Base-by-base conservation (phyloP, 164 flowering plant genomes). In the Taxillus chinensis region DNA sequence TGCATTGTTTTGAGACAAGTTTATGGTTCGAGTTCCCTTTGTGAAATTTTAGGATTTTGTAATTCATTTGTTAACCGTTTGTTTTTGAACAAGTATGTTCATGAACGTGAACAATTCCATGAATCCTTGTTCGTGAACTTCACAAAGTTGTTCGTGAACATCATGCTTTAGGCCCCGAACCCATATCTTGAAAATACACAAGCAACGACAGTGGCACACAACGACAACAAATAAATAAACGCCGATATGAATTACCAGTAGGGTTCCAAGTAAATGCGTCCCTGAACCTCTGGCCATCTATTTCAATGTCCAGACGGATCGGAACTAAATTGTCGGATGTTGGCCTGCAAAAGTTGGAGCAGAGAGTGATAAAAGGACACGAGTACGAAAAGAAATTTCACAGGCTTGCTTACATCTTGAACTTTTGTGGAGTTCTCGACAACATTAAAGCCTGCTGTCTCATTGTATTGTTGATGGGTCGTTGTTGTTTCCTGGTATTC, bases 191-290 rank as follows among this genome's bases (percentile, higher is more conserved):
- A 55, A 55, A 55, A 15, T 4, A 7, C 14, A 38, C 6, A 55
- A n/a, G 2, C 27, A 27, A 27, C 27, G 2, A 54, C 16, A 14
- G 16, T 14, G 14, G 57, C 8, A n/a, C 57, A 54, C n/a, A 3
- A 14, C 10, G 8, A 41, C 37, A 58, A n/a, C 1, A 16, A 40
- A 50, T 27, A 15, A 38, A 14, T 13, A 17, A 41, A 63, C 12
- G 14, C 64, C 10, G 55, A 39, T n/a, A 54, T 2, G 37, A 15
- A 55, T 54, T 68, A 89, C 96, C 96, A 66, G 80, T 66, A 67
- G 98, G 93, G 70, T 92, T 92, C 96, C 98, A 92, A 59, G 86
- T 81, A 75, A 92, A 92, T 15, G 95, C 81, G 65, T 92, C 98
- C 67, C 73, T 85, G 73, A 69, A 83, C 39, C 82, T 79, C 59